phyloP scores from a whole-genome alignment of 73 alveolate species.

The Paramecium pentaurelia region DNA sequence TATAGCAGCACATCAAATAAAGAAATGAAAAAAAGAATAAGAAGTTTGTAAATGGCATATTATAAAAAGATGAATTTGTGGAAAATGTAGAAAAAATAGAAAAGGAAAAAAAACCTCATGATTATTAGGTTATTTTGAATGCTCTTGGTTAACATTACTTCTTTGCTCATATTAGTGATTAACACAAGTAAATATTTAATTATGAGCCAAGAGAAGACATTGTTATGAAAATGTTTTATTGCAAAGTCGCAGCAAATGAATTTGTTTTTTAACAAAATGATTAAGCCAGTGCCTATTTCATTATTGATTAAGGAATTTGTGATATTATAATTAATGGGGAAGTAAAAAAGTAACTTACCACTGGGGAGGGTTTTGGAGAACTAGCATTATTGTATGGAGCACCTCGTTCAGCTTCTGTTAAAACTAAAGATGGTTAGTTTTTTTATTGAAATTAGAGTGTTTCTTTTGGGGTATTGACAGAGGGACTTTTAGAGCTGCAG shows the following conservation, averaged over 20 bases:
- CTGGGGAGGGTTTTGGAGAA: slow-evolving; percentile 77
- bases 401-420: slow-evolving; percentile 61
- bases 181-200: not conserved
- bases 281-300: slow-evolving; percentile 49
- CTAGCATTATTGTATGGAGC: slow-evolving; percentile 73
- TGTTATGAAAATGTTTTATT: slow-evolving; percentile 52
- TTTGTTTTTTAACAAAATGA: slow-evolving; percentile 52
- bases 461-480: slow-evolving; percentile 68
- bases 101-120: not conserved
- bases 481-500: slow-evolving; percentile 64
- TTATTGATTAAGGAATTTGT: slow-evolving; percentile 51
- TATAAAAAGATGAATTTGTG: not conserved
- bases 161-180: slow-evolving; percentile 17
- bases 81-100: not conserved
- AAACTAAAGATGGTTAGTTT: slow-evolving; percentile 52
- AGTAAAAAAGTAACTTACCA: not conserved
- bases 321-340: slow-evolving; percentile 51
- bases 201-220: slow-evolving; percentile 53
- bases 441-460: not conserved
- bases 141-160: not conserved
- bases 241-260: not conserved
- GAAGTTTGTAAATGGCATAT: slow-evolving; percentile 8
- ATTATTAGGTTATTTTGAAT: slow-evolving; percentile 13
- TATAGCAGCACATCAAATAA: not conserved
- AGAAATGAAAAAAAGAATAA: slow-evolving; percentile 49